A percentile compares a stretch with the other conserved stretches of the same genome.
Conservation (phyloP, 192 early-diverging fungal genomes). For the Chytriomyces hyalinus region DNA sequence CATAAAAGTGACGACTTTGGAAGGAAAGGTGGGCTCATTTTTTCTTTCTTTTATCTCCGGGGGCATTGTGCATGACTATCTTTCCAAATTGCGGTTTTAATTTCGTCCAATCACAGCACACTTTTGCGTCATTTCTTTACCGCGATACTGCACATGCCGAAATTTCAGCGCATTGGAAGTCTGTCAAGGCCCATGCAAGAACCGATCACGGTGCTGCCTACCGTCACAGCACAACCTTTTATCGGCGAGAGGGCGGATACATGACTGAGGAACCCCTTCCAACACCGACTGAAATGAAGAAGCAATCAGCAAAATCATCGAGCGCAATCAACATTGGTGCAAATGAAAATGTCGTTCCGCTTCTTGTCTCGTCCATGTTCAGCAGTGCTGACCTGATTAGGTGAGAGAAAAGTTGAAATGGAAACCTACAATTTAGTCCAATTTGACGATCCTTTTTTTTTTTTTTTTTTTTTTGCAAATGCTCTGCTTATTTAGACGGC, state of each 20-base stretch:
- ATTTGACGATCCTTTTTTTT: background rate
- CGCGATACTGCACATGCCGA: slow-evolving; percentile 67
- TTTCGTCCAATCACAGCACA: slow-evolving; percentile 56
- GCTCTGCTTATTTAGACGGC: no score
- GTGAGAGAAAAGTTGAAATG: no score
- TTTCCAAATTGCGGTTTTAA: background rate
- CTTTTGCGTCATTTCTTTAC: slow-evolving; percentile 85
- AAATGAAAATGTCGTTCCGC: no score
- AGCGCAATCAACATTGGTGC: background rate
- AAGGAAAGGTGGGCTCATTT: slow-evolving; percentile 52
- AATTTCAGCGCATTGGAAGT: slow-evolving; percentile 46
- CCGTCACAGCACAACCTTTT: no score
- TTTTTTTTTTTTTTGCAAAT: background rate
- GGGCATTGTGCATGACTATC: background rate
- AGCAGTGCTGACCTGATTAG: no score
- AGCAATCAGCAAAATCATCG: background rate
- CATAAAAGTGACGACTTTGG: slow-evolving; percentile 78
- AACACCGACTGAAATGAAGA: no score
- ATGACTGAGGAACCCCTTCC: no score
- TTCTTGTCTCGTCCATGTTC: no score
- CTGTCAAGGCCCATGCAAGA: slow-evolving; percentile 26
- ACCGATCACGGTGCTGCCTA: no score
- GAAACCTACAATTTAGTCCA: no score
- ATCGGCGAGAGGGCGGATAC: no score
- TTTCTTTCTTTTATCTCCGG: background rate